Base-by-base conservation (phyloP, 2,329 filamentous ascomycete genomes). In the Ceratocystis albifundus region DNA sequence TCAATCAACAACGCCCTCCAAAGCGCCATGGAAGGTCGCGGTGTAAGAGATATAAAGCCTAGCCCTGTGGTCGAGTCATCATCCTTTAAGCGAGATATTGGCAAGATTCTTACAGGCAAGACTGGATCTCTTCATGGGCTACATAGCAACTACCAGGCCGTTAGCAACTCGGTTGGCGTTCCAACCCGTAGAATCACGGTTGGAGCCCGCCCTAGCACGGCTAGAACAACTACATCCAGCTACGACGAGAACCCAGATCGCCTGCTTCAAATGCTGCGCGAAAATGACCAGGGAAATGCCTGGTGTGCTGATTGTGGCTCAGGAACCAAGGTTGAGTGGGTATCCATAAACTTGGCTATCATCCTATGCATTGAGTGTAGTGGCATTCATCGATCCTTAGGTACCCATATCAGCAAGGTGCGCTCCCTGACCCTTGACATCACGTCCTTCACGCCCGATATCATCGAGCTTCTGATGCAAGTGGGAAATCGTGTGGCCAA, bases 291-390 rank as follows among this genome's bases (percentile, higher is more conserved):
- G 72, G 92, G 90, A 50, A 99, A 99, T 75, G 88, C 85, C 70
- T 89, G 88, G 83, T 99, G 94, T 74, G 94, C 94, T 17, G 94
- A 99, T 74, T 99, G 94, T 73, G 89, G 90, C 10, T 95, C 91
- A 6, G 88, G 88, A 44, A 84, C 86, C 72, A 97, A 96, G 77
- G 92, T 96, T 25, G 94, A 99, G 75, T 99, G 94, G 94, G 94
- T 97, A 32, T 97, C 94, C 0, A 96, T 99, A 76, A 99, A 99
- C 72, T 81, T 99, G 3, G 94, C 90, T 59, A 96, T 99, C 68
- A 87, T 99, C 65, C 82, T 99, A 22, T 99, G 94, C 77, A 96
- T 96, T 74, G 93, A 99, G 75, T 99, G 94, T 77, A 96, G 92
- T 74, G 94, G 94, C 69, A 96, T 99, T 69, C 94, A 99, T 76